These are phyloP conservation scores for Pythium folliculosum DNA, from an alignment of 352 stramenopile genomes.

Conservation along the genomic window DNA sequence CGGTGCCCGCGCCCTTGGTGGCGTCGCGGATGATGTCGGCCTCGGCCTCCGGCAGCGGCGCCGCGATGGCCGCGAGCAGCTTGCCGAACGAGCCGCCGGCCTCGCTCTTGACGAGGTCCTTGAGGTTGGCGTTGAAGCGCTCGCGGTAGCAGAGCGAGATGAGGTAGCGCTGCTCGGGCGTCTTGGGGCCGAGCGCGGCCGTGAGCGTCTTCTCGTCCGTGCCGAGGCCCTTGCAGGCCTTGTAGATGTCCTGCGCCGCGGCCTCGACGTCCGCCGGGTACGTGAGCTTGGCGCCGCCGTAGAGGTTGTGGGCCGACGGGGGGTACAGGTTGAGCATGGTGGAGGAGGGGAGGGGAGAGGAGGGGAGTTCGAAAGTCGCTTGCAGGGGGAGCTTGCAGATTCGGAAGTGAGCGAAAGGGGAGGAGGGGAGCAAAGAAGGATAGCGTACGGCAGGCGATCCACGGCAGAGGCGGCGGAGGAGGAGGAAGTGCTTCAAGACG, in stretches of 20 bases:
- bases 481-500: slow-evolving; percentile 19
- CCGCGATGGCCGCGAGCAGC: slow-evolving; percentile 56
- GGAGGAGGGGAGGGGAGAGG: background rate
- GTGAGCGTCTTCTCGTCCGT: slow-evolving; percentile 60
- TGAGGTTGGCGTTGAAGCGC: slow-evolving; percentile 57
- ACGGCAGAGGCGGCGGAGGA: background rate
- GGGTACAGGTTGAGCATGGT: slow-evolving; percentile 84
- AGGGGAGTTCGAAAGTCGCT: slow-evolving; percentile 8
- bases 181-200: slow-evolving; percentile 53
- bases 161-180: slow-evolving; percentile 57
- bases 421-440: background rate
- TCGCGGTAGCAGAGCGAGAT: slow-evolving; percentile 70
- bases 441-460: background rate
- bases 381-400: slow-evolving; percentile 27
- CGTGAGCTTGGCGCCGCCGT: slow-evolving; percentile 45
- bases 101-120: slow-evolving; percentile 64
- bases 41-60: slow-evolving; percentile 64
- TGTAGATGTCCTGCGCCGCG: slow-evolving; percentile 53
- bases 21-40: slow-evolving; percentile 59
- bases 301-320: slow-evolving; percentile 59
- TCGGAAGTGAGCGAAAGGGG: slow-evolving; percentile 30
- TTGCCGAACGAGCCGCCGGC: slow-evolving; percentile 65
- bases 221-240: slow-evolving; percentile 66
- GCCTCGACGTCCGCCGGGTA: slow-evolving; percentile 55
- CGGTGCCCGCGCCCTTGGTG: slow-evolving; percentile 71